Percentiles rank a stretch among this genome's conserved stretches.
phyloP scores from a whole-genome alignment of 768 basidiomycete species.

The Sarcomyxa edulis region DNA sequence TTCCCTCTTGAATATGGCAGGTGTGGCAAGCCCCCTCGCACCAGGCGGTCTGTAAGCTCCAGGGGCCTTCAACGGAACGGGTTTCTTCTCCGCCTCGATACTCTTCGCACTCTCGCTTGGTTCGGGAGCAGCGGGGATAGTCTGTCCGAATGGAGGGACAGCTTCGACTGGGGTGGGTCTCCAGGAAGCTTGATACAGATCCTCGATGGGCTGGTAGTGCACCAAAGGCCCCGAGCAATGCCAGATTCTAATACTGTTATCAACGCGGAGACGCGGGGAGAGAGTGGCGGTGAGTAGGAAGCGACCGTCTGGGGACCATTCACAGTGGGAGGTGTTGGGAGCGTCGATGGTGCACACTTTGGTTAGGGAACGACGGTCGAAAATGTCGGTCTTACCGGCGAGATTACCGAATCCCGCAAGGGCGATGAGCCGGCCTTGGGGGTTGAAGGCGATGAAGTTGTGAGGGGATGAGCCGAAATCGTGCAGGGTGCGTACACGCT shows the following conservation, averaged over 20 bases:
- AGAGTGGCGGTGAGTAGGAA: conserved; percentile 93
- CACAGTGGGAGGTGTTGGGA: conserved; percentile 89
- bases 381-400: conserved; percentile 88
- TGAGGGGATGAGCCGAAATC: conserved; percentile 88
- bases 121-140: conserved; percentile 63
- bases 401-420: conserved; percentile 97
- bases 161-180: conserved; percentile 65
- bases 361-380: conserved; percentile 80
- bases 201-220: conserved; percentile 77
- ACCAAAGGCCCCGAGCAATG: conserved; percentile 87
- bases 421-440: conserved; percentile 83
- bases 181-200: conserved; percentile 89
- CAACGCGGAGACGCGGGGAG: conserved; percentile 92
- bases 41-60: conserved; percentile 95
- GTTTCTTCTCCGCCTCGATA: conserved; percentile 45
- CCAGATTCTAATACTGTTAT: conserved; percentile 97
- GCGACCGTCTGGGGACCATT: conserved; percentile 93
- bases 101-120: conserved; percentile 54
- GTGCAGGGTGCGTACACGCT: conserved; percentile 79
- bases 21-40: conserved; percentile 84
- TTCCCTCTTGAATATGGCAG: conserved; percentile 85
- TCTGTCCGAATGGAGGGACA: conserved; percentile 60
- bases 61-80: conserved; percentile 57
- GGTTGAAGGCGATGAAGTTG: conserved; percentile 94
- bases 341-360: conserved; percentile 83